Base-by-base conservation (phyloP, 1,284 basidiomycete genomes). In the Microbotryum scabiosae region DNA sequence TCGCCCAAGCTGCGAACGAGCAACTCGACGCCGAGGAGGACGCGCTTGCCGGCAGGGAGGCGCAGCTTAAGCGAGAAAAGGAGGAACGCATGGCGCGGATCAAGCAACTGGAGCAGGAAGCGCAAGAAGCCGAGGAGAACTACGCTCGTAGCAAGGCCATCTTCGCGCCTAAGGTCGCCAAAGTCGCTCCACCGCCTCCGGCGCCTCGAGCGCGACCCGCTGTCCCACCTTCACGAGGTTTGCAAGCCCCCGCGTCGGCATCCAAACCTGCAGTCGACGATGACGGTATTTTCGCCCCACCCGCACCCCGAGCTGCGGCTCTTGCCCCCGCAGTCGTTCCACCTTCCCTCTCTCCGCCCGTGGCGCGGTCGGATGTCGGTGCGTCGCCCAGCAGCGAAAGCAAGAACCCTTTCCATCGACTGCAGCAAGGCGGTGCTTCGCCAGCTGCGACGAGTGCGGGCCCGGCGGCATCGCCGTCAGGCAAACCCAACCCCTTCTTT, bases 21-120 rank as follows among this genome's bases (percentile, higher is more conserved):
- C 67, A 69, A 51, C 59, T 71, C 9, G 68, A 67, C 21, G 89
- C 87, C 0, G 89, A 90, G 71, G 88, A 89, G 73, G 87, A 85
- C 73, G 83, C 82, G 0, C 80, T 79, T 54, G 76, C 80, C 47
- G 87, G 87, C 0, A 88, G 92, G 73, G 82, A 81, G 69, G 86
- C 87, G 70, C 85, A 86, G 2, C 84, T 86, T 63, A 85, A 87
- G 63, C 79, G 87, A 60, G 87, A 89, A 70, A 81, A 81, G 53
- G 74, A 82, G 3, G 67, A 69, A 55, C 63, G 70, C 3, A 43
- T 65, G 32, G 61, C 56, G 7, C 56, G 67, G 16, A 66, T 73
- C 45, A 65, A 66, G 54, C 57, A 71, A 57, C 62, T 73, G 32
- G 51, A 80, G 89, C 55, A 79, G 77, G 72, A 80, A 85, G 61